Conservation (phyloP, 73 alveolate genomes). For the Blepharisma japonicum region DNA sequence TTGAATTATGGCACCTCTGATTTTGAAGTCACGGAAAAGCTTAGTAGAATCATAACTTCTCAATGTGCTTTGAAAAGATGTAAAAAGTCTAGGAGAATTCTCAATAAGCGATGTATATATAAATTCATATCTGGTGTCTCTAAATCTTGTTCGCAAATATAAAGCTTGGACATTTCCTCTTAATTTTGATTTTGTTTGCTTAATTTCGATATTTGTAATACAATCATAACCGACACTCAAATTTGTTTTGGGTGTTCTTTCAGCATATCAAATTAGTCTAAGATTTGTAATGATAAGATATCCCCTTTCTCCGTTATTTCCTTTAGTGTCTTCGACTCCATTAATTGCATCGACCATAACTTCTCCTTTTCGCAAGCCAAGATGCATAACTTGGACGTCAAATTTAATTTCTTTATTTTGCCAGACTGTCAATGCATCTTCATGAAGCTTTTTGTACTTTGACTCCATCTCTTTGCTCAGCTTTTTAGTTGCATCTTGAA, state of each 20-base stretch:
- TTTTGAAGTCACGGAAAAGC: constrained; percentile 79
- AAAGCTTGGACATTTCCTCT: constrained; percentile 73
- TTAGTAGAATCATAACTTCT: constrained; percentile 80
- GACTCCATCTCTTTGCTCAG: constrained; percentile 9
- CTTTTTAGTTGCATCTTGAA: constrained; percentile 16
- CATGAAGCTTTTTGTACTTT: constrained; percentile 9
- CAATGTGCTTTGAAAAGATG: constrained; percentile 72
- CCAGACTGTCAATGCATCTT: constrained; percentile 51
- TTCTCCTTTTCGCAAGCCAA: constrained; percentile 79
- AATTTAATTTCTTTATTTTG: constrained; percentile 81
- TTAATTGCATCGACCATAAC: constrained; percentile 74
- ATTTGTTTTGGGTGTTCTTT: constrained; percentile 65
- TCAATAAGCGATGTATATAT: constrained; percentile 68
- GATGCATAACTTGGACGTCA: constrained; percentile 65
- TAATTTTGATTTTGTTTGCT: constrained; percentile 65
- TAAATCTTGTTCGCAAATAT: constrained; percentile 60
- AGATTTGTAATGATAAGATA: constrained; percentile 77
- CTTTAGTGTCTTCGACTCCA: constrained; percentile 82
- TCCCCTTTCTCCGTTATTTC: constrained; percentile 84
- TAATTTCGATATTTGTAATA: constrained; percentile 69
- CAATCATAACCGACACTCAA: constrained; percentile 80
- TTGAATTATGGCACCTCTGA: constrained; percentile 71
- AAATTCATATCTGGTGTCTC: constrained; percentile 75
- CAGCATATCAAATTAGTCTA: constrained; percentile 83
- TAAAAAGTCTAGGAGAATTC: constrained; percentile 70